Conservation (phyloP, 176 grass and related monocot species). For the Avena atlantica region DNA sequence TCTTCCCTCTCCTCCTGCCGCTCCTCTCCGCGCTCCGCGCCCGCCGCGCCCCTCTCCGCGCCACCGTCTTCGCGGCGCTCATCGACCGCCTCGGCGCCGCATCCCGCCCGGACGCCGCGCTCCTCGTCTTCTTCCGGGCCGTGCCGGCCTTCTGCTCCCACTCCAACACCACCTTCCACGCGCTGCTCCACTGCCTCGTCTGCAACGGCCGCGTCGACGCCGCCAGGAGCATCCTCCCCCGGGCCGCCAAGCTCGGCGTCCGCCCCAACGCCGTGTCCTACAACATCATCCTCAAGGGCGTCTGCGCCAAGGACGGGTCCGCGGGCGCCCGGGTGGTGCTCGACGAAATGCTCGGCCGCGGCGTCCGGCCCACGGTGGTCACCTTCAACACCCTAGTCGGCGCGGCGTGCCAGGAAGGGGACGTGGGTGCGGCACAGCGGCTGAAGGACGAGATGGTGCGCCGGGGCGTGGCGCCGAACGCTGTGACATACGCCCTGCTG, state of each 20-base stretch:
- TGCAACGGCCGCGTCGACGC: constrained; percentile 55
- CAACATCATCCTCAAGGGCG: constrained; percentile 78
- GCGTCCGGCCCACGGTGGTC: constrained; percentile 63
- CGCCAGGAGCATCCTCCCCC: constrained; percentile 53
- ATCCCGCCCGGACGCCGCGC: constrained; percentile 57
- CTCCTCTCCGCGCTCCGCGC: constrained; percentile 62
- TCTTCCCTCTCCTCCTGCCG: constrained; percentile 57
- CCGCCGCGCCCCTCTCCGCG: constrained; percentile 58
- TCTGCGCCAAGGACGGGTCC: constrained; percentile 50
- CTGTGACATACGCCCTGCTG: constrained; percentile 69
- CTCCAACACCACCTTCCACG: constrained; percentile 73
- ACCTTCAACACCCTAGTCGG: constrained; percentile 83
- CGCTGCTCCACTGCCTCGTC: constrained; percentile 64
- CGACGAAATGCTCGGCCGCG: constrained; percentile 80
- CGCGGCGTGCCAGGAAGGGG: constrained; percentile 50
- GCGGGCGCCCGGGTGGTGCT: constrained; percentile 51
- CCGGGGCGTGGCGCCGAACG: constrained; percentile 56
- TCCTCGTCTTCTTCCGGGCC: constrained; percentile 69
- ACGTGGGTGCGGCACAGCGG: constrained; percentile 40
- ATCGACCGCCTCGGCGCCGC: constrained; percentile 69
- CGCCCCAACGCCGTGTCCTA: constrained; percentile 81
- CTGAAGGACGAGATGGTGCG: constrained; percentile 70
- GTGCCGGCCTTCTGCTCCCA: constrained; percentile 68
- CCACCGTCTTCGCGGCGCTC: constrained; percentile 58
- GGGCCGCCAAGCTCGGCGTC: constrained; percentile 60